These are phyloP conservation scores for Cyclotella atomus DNA, from an alignment of 108 stramenopile species.

Conservation along the genomic window DNA sequence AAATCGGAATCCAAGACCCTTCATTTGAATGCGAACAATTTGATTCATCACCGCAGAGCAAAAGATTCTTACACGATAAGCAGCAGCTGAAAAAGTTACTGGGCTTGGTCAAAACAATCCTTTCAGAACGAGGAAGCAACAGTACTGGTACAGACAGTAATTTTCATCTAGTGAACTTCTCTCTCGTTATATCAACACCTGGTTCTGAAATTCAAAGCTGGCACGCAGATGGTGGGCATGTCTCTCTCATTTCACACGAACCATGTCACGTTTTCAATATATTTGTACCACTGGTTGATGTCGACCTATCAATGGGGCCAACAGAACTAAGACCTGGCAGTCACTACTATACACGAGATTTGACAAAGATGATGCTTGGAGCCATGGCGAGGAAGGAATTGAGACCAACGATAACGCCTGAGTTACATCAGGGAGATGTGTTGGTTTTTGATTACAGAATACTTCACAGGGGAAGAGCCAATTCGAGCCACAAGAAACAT, in stretches of 20 bases:
- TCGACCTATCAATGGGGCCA: slow-evolving; percentile 55
- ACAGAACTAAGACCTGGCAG: slow-evolving; percentile 76
- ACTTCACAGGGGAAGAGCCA: slow-evolving; percentile 74
- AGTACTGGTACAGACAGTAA: not conserved
- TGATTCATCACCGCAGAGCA: not conserved
- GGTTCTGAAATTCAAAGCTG: slow-evolving; percentile 58
- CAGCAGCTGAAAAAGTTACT: slow-evolving; percentile 17
- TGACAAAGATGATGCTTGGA: slow-evolving; percentile 65
- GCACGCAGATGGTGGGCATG: slow-evolving; percentile 82
- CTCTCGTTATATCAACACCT: slow-evolving; percentile 35
- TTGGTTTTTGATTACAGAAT: slow-evolving; percentile 80
- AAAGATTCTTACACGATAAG: slow-evolving; percentile 1
- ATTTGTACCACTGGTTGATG: slow-evolving; percentile 69
- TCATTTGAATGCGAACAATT: not conserved
- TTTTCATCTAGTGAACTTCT: slow-evolving; percentile 22
- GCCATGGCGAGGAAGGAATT: slow-evolving; percentile 61
- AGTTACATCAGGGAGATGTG: slow-evolving; percentile 56
- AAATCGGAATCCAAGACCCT: not conserved
- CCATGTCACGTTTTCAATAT: slow-evolving; percentile 70
- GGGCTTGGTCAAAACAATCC: slow-evolving; percentile 18
- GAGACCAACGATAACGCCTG: slow-evolving; percentile 50
- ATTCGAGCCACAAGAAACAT: slow-evolving; percentile 34
- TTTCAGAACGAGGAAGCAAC: not conserved
- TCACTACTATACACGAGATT: slow-evolving; percentile 71
- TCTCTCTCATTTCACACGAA: slow-evolving; percentile 48